Conservation (phyloP, 768 basidiomycete genomes). For the Mycena indigotica region DNA sequence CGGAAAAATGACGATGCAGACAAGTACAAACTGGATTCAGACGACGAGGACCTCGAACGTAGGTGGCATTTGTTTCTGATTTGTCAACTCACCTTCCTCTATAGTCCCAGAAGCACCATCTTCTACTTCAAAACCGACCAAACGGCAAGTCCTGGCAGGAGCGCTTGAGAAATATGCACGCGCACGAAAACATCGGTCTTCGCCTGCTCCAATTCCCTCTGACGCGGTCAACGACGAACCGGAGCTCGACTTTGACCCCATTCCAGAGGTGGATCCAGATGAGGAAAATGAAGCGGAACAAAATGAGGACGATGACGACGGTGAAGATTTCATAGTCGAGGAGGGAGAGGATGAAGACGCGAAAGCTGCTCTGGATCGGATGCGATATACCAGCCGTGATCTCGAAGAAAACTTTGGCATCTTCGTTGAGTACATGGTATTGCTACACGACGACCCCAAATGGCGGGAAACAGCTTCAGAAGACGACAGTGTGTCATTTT, state of each 20-base stretch:
- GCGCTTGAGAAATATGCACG: constrained; percentile 19
- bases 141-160: constrained; percentile 8
- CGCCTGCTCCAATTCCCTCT: constrained; percentile 15
- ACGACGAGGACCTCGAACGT: constrained; percentile 22
- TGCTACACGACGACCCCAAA: constrained; percentile 15
- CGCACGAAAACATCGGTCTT: constrained; percentile 19
- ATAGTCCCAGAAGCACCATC: constrained; percentile 2
- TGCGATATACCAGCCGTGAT: constrained; percentile 20
- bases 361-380: constrained; percentile 13
- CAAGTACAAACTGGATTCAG: constrained; percentile 14
- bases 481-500: constrained; percentile 12
- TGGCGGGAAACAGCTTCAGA: constrained; percentile 15
- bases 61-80: background rate
- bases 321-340: constrained; percentile 18
- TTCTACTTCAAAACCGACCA: constrained; percentile 10
- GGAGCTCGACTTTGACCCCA: constrained; percentile 16
- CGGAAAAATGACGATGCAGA: constrained; percentile 4
- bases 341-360: constrained; percentile 18
- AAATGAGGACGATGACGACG: constrained; percentile 1
- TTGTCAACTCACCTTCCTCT: background rate
- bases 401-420: constrained; percentile 21
- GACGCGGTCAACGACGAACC: constrained; percentile 7
- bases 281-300: constrained; percentile 1
- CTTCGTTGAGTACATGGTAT: constrained; percentile 20
- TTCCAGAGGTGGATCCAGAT: constrained; percentile 16